Evolutionary conservation across 192 early-diverging fungal genomes (phyloP).

Genomic region (Phlyctochytrium bullatum): DNA sequence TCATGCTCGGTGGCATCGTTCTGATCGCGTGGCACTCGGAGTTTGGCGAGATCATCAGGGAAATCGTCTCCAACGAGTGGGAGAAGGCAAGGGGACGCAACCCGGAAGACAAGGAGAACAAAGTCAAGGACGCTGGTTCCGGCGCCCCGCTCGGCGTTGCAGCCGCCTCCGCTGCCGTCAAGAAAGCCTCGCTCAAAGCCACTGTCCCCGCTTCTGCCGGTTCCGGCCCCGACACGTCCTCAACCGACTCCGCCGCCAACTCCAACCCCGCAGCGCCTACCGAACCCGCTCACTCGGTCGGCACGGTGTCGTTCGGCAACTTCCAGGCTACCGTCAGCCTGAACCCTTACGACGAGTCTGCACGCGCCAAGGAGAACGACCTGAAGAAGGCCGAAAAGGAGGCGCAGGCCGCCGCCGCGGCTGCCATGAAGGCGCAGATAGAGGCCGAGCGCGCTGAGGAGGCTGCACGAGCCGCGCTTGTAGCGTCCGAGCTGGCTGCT

Average conservation of each 20-base stretch:
- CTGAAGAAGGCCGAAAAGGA: constrained; percentile 1
- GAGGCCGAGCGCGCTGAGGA: neutral
- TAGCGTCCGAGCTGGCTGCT: neutral
- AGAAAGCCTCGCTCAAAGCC: no score
- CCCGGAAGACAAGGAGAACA: neutral
- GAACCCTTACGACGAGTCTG: neutral
- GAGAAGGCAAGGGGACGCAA: neutral
- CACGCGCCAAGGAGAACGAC: neutral
- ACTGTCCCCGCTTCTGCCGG: neutral
- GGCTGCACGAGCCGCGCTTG: neutral
- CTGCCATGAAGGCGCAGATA: neutral
- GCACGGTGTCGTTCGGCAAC: neutral
- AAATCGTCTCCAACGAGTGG: neutral
- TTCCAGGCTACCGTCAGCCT: neutral
- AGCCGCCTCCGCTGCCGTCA: neutral
- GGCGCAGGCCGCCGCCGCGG: neutral
- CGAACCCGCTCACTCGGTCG: neutral
- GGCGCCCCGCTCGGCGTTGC: neutral
- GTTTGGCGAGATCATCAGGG: constrained; percentile 1
- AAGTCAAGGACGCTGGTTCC: neutral
- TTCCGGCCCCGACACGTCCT: neutral
- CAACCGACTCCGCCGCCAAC: neutral
- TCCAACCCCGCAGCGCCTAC: no score
- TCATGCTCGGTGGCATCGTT: constrained; percentile 11
- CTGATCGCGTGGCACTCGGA: constrained; percentile 19